Evolutionary conservation across 345 rosid species (phyloP), one percentile per base, ranked within the genome.

Genomic region (Ceriops zippeliana): DNA sequence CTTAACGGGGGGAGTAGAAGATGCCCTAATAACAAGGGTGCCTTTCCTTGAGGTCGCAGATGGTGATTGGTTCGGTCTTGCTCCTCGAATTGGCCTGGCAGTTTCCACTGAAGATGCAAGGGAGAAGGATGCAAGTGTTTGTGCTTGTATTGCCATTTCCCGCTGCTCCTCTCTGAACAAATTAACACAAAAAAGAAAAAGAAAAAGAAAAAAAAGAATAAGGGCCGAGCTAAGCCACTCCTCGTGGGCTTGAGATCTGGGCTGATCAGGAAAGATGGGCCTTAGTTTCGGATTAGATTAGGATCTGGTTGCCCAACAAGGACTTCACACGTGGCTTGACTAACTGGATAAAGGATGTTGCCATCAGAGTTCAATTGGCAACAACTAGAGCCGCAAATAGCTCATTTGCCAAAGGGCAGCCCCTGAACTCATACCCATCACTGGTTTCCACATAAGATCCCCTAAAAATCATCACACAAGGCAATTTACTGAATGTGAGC

Each of bases 1-100:
- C 97, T 93, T 91, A 56, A 83, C 97, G 19, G 97, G 99, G 7
- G 96, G 99, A 77, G 91, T 85, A 11, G 99, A 80, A 30, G 97
- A 66, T 46, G 99, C 96, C 78, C 82, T 83, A 15, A 89, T 89
- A 61, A 85, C 86, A 52, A 88, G 85, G 46, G 96, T 82, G 15
- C 73, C 78, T 70, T 80, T 95, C 78, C 81, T 88, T 42, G 86
- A 82, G 34, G 84, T 80, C 5, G 57, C 79, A 62, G 78, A 30
- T 31, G 65, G 35, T 38, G 84, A 74, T n/a, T 71, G 82, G 38
- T 22, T 38, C 52, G 87, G 80, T 78, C 86, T 86, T 7, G 86
- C 62, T 35, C 92, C 84, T 1, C 88, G 60, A 26, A 90, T 75
- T 72, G 87, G 91, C 69, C 97, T 91, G 15, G 91, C 89, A 13